Conservation (phyloP, 441 rosid species). For the Daphne laureola region DNA sequence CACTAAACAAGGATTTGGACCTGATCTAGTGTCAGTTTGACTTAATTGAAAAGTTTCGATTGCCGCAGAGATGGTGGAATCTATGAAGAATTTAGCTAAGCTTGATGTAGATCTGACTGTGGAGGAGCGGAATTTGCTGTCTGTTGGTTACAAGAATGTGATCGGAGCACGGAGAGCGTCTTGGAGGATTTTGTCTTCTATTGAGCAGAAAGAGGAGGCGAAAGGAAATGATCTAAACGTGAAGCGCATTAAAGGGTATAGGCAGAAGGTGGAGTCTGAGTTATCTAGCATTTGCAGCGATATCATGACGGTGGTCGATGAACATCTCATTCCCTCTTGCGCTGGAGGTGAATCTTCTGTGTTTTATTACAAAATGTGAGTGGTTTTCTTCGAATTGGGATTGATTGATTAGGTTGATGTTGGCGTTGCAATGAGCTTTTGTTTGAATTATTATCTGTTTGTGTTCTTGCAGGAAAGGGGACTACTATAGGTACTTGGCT, state of each 20-base stretch:
- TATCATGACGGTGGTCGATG: constrained; percentile 47
- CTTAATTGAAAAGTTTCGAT: neutral
- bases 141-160: constrained; percentile 64
- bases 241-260: constrained; percentile 43
- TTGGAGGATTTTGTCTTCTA: constrained; percentile 53
- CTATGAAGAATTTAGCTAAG: constrained; percentile 65
- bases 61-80: constrained; percentile 57
- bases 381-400: constrained; percentile 9
- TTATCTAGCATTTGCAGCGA: constrained; percentile 43
- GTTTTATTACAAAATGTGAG: constrained; percentile 59
- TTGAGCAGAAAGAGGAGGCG: constrained; percentile 57
- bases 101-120: constrained; percentile 64
- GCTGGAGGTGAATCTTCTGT: constrained; percentile 44
- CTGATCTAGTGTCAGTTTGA: constrained; percentile 9
- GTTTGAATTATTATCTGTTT: neutral
- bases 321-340: constrained; percentile 57
- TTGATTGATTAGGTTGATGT: neutral
- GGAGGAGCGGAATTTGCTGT: constrained; percentile 52
- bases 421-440: constrained; percentile 4
- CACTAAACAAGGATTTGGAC: neutral
- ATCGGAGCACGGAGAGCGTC: constrained; percentile 60
- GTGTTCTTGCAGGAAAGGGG: constrained; percentile 39
- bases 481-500: constrained; percentile 44
- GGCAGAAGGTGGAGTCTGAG: constrained; percentile 51
- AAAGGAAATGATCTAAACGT: constrained; percentile 49